A percentile compares a stretch with the other conserved stretches of the same genome.
Evolutionary conservation across 805 yeast genomes (phyloP).

Genomic region (Candida nanaspora): DNA sequence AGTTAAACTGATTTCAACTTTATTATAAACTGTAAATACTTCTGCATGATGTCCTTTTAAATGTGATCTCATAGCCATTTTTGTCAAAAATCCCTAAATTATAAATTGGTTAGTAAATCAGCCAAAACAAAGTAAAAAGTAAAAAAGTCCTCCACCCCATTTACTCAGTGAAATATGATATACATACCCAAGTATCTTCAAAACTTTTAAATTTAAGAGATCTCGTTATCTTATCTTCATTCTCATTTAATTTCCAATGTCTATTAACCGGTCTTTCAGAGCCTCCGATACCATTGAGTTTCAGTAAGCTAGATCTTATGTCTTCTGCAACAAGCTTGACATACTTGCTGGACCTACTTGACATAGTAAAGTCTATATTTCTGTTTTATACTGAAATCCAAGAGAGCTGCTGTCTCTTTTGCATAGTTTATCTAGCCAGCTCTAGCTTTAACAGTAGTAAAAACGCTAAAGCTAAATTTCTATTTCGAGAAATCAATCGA

Average conservation of each 20-base stretch:
- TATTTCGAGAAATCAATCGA: no score
- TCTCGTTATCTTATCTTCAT: conserved; percentile 21
- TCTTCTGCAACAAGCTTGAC: neutral
- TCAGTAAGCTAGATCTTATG: neutral
- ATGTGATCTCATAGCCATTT: conserved; percentile 52
- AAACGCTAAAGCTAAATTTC: no score
- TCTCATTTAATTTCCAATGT: neutral
- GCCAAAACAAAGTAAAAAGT: neutral
- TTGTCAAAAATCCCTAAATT: conserved; percentile 40
- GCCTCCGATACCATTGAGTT: neutral
- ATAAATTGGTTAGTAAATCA: neutral
- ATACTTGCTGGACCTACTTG: neutral
- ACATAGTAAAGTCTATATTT: no score
- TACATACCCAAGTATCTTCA: conserved; percentile 51
- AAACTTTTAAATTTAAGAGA: conserved; percentile 40
- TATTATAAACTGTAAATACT: conserved; percentile 54
- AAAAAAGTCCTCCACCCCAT: no score
- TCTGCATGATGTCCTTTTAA: conserved; percentile 65
- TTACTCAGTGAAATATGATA: neutral
- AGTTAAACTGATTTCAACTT: conserved; percentile 44
- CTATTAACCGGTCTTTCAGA: neutral
- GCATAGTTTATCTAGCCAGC: no score
- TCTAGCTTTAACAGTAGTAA: no score
- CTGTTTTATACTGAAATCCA: no score
- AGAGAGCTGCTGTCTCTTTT: no score